A percentile compares a stretch with the other conserved stretches of the same genome.
Conservation (phyloP, 768 basidiomycete genomes). For the Suillus brevipes region DNA sequence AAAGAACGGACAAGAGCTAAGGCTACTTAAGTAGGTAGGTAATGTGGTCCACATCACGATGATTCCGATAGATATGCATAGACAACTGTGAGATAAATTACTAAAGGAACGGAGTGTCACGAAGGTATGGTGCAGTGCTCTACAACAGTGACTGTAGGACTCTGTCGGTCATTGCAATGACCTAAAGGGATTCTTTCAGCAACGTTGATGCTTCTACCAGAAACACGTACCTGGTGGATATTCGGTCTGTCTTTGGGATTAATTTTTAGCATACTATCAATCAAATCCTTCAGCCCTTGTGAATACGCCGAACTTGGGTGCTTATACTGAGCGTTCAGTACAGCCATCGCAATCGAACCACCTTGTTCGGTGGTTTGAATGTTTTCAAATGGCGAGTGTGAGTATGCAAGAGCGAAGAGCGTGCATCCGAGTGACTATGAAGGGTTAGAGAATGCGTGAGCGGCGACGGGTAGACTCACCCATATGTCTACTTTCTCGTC, state of each 20-base stretch:
- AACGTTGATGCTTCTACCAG: not conserved
- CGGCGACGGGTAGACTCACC: slow-evolving; percentile 52
- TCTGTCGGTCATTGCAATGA: slow-evolving; percentile 63
- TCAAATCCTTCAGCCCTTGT: slow-evolving; percentile 76
- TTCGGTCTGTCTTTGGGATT: slow-evolving; percentile 82
- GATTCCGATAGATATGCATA: slow-evolving; percentile 1
- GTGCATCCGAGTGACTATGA: slow-evolving; percentile 91
- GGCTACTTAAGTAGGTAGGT: not conserved
- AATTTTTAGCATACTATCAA: slow-evolving; percentile 82
- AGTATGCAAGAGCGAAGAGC: slow-evolving; percentile 91
- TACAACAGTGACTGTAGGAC: slow-evolving; percentile 61
- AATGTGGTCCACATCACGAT: not conserved
- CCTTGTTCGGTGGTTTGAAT: slow-evolving; percentile 90
- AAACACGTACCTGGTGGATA: slow-evolving; percentile 69
- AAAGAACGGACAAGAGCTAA: not conserved
- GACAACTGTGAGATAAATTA: slow-evolving; percentile 1
- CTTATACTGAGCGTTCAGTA: slow-evolving; percentile 88
- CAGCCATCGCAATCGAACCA: slow-evolving; percentile 97
- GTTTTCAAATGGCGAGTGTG: slow-evolving; percentile 95
- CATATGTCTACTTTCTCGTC: slow-evolving; percentile 98
- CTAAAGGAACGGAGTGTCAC: not conserved
- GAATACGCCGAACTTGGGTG: slow-evolving; percentile 88
- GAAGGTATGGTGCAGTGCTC: not conserved
- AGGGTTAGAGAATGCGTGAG: slow-evolving; percentile 6
- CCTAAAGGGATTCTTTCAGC: slow-evolving; percentile 39